Evolutionary conservation across 768 basidiomycete genomes (phyloP).

Genomic region (Phlebiopsis flavidoalba): DNA sequence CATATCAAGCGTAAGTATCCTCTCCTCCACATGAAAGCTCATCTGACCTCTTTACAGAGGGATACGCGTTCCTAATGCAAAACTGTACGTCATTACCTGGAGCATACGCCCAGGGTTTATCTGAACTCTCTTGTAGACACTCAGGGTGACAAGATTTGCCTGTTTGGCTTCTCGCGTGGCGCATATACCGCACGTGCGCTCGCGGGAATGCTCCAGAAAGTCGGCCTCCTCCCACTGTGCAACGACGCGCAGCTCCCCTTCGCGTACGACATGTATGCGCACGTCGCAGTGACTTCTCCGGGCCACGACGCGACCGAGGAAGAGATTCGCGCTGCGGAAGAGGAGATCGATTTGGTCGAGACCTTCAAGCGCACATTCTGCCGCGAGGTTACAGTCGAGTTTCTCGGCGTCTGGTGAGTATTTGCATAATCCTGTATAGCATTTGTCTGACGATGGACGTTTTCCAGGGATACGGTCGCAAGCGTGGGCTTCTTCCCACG

Average conservation of each 20-base stretch:
- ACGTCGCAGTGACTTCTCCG: neutral
- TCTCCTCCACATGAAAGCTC: neutral
- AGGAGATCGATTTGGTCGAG: conserved; percentile 11
- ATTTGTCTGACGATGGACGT: neutral
- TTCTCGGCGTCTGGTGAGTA: conserved; percentile 47
- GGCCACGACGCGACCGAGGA: neutral
- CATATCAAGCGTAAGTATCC: conserved; percentile 42
- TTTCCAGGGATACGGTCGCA: conserved; percentile 58
- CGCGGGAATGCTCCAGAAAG: conserved; percentile 29
- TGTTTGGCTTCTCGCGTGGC: conserved; percentile 68
- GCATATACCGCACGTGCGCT: conserved; percentile 53
- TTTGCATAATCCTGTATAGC: neutral
- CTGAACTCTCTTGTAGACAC: conserved; percentile 27
- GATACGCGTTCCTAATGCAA: conserved; percentile 57
- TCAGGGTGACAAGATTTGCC: conserved; percentile 52
- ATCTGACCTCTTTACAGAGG: conserved; percentile 26
- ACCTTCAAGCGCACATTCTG: conserved; percentile 44
- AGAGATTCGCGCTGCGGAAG: conserved; percentile 4
- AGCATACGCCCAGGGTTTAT: neutral
- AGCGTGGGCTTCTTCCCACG: conserved; percentile 53
- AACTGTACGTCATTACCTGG: conserved; percentile 35
- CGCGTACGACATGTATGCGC: conserved; percentile 24
- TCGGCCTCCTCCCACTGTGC: conserved; percentile 25
- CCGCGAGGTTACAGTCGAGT: conserved; percentile 39
- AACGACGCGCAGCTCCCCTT: conserved; percentile 28